phyloP scores from a whole-genome alignment of 2,329 filamentous ascomycete genomes.

The Trichophyton mentagrophytes region DNA sequence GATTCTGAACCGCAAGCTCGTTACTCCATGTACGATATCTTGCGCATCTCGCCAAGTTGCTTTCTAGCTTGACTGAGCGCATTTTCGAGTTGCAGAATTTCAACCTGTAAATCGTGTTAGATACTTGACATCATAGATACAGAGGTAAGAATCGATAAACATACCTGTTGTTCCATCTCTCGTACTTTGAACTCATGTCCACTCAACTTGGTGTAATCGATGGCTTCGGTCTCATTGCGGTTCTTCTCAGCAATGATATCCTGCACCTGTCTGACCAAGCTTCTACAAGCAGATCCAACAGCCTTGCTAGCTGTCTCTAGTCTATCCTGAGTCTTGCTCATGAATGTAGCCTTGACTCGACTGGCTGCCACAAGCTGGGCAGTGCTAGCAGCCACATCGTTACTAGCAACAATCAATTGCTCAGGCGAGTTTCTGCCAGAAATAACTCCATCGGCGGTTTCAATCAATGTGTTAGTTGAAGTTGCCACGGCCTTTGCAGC shows the following conservation, averaged over 20 bases:
- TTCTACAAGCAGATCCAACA: conserved; percentile 75
- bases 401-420: conserved; percentile 94
- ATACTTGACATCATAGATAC: conserved; percentile 6
- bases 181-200: conserved; percentile 95
- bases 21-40: conserved; percentile 85
- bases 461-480: conserved; percentile 91
- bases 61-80: conserved; percentile 63
- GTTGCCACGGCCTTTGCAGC: conserved; percentile 90
- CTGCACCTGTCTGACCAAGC: conserved; percentile 85
- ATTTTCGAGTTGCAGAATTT: conserved; percentile 94
- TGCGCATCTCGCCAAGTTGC: conserved; percentile 90
- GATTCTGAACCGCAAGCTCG: not conserved
- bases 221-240: conserved; percentile 60
- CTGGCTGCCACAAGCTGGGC: conserved; percentile 92
- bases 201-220: conserved; percentile 80
- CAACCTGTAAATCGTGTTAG: conserved; percentile 49
- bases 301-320: conserved; percentile 87
- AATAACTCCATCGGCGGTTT: conserved; percentile 93
- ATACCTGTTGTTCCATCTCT: conserved; percentile 98
- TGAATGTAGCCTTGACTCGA: conserved; percentile 93
- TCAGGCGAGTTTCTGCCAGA: conserved; percentile 85
- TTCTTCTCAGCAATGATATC: conserved; percentile 81
- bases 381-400: conserved; percentile 90
- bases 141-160: conserved; percentile 15
- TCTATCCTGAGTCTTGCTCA: conserved; percentile 90